Evolutionary conservation across 2,329 filamentous ascomycete species (phyloP).

Genomic region (Penicillium sp.): DNA sequence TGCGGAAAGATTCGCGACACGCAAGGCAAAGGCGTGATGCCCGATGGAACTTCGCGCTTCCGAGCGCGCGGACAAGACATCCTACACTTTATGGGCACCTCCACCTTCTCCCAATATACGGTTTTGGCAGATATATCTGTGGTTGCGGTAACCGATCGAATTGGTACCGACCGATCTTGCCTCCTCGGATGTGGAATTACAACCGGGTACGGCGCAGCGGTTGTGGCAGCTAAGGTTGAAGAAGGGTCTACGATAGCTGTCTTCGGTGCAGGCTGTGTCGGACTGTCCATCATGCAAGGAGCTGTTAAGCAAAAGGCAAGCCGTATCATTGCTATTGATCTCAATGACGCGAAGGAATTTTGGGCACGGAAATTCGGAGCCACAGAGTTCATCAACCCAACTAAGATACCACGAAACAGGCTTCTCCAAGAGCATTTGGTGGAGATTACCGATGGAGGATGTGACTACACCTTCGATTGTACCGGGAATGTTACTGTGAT

Average conservation of each 20-base stretch:
- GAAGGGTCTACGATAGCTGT: slow-evolving; percentile 86
- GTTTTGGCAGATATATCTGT: slow-evolving; percentile 98
- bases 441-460: slow-evolving; percentile 97
- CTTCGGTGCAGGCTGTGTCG: slow-evolving; percentile 95
- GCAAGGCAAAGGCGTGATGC: slow-evolving; percentile 95
- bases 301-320: slow-evolving; percentile 79
- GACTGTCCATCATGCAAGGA: slow-evolving; percentile 92
- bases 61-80: slow-evolving; percentile 92
- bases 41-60: slow-evolving; percentile 94
- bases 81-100: slow-evolving; percentile 98
- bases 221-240: slow-evolving; percentile 90
- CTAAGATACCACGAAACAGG: slow-evolving; percentile 69
- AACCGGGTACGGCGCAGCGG: slow-evolving; percentile 93
- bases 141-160: slow-evolving; percentile 86
- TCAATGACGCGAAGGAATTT: slow-evolving; percentile 88
- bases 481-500: slow-evolving; percentile 96
- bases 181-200: slow-evolving; percentile 98
- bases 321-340: slow-evolving; percentile 67
- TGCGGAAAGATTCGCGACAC: slow-evolving; percentile 98
- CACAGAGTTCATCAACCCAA: slow-evolving; percentile 97
- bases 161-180: slow-evolving; percentile 94
- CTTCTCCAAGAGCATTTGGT: slow-evolving; percentile 89
- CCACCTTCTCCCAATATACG: slow-evolving; percentile 98
- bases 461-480: slow-evolving; percentile 99
- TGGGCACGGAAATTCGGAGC: slow-evolving; percentile 95